These are phyloP conservation scores for Solanum pinnatisectum DNA, from an alignment of 257 asterid genomes.

Conservation along the genomic window DNA sequence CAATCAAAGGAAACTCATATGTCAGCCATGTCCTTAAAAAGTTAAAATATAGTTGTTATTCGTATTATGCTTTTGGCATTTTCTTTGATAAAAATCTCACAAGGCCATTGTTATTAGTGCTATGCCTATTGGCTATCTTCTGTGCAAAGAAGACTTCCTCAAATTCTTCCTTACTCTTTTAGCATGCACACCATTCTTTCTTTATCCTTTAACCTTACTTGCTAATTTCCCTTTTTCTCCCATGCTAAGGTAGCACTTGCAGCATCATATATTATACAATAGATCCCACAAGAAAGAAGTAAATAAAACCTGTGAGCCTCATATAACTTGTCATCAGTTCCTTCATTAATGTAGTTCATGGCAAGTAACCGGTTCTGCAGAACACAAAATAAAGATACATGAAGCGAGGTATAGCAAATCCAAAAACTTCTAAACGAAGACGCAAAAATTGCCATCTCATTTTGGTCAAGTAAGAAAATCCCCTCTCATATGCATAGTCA, in stretches of 20 bases:
- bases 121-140: background rate
- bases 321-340: constrained; percentile 64
- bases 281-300: background rate
- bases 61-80: background rate
- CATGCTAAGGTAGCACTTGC: background rate
- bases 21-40: background rate
- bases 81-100: background rate
- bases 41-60: background rate
- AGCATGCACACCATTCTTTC: background rate
- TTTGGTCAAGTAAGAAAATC: background rate
- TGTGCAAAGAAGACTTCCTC: background rate
- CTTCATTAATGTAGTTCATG: constrained; percentile 96
- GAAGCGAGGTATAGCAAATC: background rate
- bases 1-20: background rate
- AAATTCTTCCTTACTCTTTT: background rate
- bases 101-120: background rate
- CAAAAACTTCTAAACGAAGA: background rate
- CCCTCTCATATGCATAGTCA: background rate
- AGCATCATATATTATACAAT: background rate
- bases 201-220: background rate
- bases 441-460: background rate
- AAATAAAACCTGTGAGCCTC: constrained; percentile 86
- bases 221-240: background rate
- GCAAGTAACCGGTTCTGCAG: constrained; percentile 98
- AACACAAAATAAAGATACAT: background rate